These are phyloP conservation scores for Phaeoacremonium minimum DNA, from an alignment of 2,329 filamentous ascomycete genomes.

Conservation along the genomic window DNA sequence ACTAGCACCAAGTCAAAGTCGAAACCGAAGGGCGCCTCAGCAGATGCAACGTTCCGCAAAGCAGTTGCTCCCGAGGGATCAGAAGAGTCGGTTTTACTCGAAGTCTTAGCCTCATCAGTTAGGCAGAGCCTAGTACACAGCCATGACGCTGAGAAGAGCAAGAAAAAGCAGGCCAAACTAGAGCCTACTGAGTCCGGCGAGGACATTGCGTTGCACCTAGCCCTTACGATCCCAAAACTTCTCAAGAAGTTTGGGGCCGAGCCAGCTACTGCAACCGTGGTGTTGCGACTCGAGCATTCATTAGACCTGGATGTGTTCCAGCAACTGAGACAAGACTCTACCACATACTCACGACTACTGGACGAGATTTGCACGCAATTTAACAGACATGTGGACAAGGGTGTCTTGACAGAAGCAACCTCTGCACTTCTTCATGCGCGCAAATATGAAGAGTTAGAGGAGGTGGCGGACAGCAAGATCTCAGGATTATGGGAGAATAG, in stretches of 20 bases:
- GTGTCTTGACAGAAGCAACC: conserved; percentile 79
- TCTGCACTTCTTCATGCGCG: conserved; percentile 80
- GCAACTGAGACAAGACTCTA: conserved; percentile 80
- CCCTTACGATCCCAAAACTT: conserved; percentile 74
- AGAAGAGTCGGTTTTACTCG: conserved; percentile 82
- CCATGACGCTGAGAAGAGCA: conserved; percentile 59
- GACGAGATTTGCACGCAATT: conserved; percentile 95
- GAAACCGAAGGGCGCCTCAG: conserved; percentile 21
- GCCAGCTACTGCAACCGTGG: conserved; percentile 78
- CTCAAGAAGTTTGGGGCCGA: conserved; percentile 92
- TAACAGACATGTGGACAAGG: conserved; percentile 81
- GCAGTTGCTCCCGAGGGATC: conserved; percentile 68
- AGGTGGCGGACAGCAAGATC: conserved; percentile 77
- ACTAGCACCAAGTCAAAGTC: conserved; percentile 47
- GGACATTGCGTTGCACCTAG: conserved; percentile 72
- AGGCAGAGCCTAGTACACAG: conserved; percentile 66
- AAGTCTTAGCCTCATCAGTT: conserved; percentile 80
- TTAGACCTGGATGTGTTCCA: conserved; percentile 84
- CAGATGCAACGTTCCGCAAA: conserved; percentile 62
- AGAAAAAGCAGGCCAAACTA: conserved; percentile 53
- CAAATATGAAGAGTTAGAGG: conserved; percentile 82
- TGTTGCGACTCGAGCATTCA: conserved; percentile 79
- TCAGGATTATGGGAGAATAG: conserved; percentile 82
- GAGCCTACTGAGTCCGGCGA: conserved; percentile 71
- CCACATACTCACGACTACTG: conserved; percentile 73